Evolutionary conservation across 305 asterid genomes (phyloP).

Genomic region (Plantago lanceolata): DNA sequence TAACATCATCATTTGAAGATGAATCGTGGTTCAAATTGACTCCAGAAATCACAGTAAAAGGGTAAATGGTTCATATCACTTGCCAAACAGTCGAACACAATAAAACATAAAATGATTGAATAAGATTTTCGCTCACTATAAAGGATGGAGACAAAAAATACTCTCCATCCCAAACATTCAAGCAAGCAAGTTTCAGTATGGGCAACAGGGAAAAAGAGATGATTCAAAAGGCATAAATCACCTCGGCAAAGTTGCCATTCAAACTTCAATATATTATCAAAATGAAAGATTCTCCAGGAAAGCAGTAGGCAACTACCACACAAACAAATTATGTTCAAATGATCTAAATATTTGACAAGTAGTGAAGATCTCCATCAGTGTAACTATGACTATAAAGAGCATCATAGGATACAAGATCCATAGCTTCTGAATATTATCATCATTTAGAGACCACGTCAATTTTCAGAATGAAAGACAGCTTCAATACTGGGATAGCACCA

Average conservation of each 20-base stretch:
- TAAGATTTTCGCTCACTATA: neutral
- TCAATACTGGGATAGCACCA: neutral
- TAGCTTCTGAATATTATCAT: constrained; percentile 38
- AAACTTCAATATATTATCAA: neutral
- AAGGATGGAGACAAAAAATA: neutral
- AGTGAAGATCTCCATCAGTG: constrained; percentile 46
- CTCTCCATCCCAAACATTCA: neutral
- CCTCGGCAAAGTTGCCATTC: constrained; percentile 52
- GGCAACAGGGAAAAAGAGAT: constrained; percentile 40
- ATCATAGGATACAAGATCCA: constrained; percentile 48
- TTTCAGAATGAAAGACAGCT: neutral
- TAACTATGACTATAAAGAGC: constrained; percentile 60
- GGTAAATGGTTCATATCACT: neutral
- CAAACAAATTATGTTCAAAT: too few species aligned
- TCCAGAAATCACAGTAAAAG: neutral
- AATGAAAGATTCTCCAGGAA: too few species aligned
- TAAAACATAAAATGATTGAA: neutral
- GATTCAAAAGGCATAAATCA: constrained; percentile 22
- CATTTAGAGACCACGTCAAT: constrained; percentile 40
- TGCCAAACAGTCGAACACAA: neutral
- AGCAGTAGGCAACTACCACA: too few species aligned
- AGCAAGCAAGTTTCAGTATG: neutral
- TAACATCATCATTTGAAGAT: constrained; percentile 47
- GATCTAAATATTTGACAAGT: neutral
- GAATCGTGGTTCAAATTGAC: constrained; percentile 11